A percentile compares a stretch with the other conserved stretches of the same genome.
Evolutionary conservation across 805 yeast genomes (phyloP).

Genomic region (Torulaspora delbrueckii): DNA sequence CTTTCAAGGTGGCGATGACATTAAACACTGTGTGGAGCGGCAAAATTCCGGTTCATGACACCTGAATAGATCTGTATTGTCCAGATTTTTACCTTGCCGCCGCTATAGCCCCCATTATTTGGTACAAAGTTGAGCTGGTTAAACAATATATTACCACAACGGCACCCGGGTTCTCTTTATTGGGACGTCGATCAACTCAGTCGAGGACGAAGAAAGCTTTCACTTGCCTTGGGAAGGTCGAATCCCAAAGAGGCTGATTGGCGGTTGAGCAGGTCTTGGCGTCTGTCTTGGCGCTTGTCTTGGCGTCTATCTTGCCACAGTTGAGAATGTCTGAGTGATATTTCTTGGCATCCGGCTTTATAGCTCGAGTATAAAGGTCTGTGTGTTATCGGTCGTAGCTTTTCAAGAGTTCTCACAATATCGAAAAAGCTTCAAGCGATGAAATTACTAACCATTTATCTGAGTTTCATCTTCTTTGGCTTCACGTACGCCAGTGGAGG

Average conservation of each 20-base stretch:
- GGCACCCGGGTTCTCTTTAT: neutral
- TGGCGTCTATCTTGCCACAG: neutral
- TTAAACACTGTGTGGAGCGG: neutral
- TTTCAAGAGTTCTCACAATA: neutral
- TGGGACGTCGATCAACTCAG: neutral
- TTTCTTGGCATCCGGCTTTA: neutral
- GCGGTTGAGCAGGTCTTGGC: neutral
- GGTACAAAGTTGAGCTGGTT: neutral
- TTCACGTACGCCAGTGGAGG: neutral
- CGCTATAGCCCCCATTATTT: neutral
- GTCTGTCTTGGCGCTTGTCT: neutral
- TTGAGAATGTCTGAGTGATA: no score
- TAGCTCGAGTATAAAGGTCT: neutral
- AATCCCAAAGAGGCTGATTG: neutral
- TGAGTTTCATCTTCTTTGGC: slow-evolving; percentile 1
- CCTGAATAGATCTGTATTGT: neutral
- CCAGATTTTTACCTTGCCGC: neutral
- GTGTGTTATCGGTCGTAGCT: neutral
- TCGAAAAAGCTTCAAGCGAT: neutral
- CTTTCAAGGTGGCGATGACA: neutral
- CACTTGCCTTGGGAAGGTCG: neutral
- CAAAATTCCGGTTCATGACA: neutral
- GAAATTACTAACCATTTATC: neutral
- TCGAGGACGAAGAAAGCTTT: neutral
- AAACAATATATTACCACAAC: neutral